These are phyloP conservation scores for Simplicillium aogashimaense DNA, from an alignment of 2,329 filamentous ascomycete genomes.

Conservation along the genomic window DNA sequence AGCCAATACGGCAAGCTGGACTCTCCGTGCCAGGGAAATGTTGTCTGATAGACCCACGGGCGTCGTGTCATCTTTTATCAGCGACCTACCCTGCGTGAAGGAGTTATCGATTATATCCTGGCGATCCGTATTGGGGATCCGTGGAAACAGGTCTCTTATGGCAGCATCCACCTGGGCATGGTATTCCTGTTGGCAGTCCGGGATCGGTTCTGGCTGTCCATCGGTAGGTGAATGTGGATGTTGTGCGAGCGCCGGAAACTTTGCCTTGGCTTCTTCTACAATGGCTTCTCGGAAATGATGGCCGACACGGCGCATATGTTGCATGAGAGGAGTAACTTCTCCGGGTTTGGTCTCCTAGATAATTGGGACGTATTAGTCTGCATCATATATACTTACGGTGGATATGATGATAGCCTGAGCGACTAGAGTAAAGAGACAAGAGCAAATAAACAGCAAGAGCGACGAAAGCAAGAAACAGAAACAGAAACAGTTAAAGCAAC, in stretches of 20 bases:
- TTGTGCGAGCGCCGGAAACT: slow-evolving; percentile 15
- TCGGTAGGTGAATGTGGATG: slow-evolving; percentile 11
- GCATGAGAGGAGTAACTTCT: slow-evolving; percentile 28
- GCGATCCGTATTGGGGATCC: slow-evolving; percentile 56
- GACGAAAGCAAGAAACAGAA: not conserved
- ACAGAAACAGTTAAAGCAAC: too few species aligned
- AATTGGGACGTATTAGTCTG: too few species aligned
- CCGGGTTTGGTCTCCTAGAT: slow-evolving; percentile 11
- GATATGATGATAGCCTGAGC: too few species aligned
- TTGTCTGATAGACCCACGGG: slow-evolving; percentile 48
- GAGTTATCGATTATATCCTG: slow-evolving; percentile 52
- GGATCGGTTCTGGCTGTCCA: slow-evolving; percentile 46
- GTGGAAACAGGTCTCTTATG: slow-evolving; percentile 53
- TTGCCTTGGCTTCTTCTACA: slow-evolving; percentile 41
- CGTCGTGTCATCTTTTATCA: slow-evolving; percentile 13
- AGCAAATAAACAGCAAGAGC: too few species aligned
- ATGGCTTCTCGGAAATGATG: slow-evolving; percentile 51
- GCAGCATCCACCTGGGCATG: slow-evolving; percentile 52
- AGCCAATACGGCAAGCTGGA: slow-evolving; percentile 55
- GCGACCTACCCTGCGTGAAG: slow-evolving; percentile 46
- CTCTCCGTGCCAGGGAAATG: slow-evolving; percentile 49
- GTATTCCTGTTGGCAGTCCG: slow-evolving; percentile 48
- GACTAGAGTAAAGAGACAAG: too few species aligned
- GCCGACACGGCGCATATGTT: slow-evolving; percentile 49
- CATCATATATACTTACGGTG: too few species aligned